Percentiles rank a stretch among this genome's conserved stretches.
Evolutionary conservation across 2,329 filamentous ascomycete genomes (phyloP).

Genomic region (Aspergillus alliaceus): DNA sequence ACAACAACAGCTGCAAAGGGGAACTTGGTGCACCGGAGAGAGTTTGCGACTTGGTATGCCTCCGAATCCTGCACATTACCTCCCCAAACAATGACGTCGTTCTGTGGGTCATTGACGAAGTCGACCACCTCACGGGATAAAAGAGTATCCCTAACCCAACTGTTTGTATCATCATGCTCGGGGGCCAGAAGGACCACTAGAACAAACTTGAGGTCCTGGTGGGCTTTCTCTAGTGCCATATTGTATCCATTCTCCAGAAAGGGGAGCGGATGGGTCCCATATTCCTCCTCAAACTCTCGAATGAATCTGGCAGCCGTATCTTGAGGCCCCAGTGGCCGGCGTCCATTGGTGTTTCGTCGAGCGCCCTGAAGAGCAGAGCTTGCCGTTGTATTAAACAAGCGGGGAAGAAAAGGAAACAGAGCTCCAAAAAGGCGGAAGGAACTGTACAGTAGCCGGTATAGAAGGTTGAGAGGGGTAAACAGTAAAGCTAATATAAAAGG

Average conservation of each 20-base stretch:
- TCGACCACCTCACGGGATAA: constrained; percentile 70
- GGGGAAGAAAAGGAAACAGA: constrained; percentile 77
- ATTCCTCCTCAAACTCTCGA: constrained; percentile 92
- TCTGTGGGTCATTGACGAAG: constrained; percentile 72
- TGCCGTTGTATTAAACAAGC: constrained; percentile 48
- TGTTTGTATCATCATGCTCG: constrained; percentile 87
- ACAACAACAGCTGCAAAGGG: constrained; percentile 86
- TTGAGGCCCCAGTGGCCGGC: constrained; percentile 75
- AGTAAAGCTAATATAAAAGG: constrained; percentile 76
- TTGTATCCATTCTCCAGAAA: constrained; percentile 91
- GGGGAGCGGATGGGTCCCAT: constrained; percentile 65
- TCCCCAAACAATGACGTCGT: constrained; percentile 86
- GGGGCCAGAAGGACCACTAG: constrained; percentile 86
- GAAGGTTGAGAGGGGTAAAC: constrained; percentile 76
- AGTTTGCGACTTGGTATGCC: constrained; percentile 87
- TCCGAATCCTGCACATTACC: constrained; percentile 92
- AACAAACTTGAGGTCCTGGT: constrained; percentile 87
- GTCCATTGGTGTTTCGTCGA: constrained; percentile 62
- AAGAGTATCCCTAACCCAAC: constrained; percentile 80
- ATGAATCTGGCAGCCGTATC: constrained; percentile 88
- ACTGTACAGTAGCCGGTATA: constrained; percentile 69
- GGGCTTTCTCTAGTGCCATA: constrained; percentile 84
- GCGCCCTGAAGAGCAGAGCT: constrained; percentile 51
- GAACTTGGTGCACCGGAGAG: constrained; percentile 86
- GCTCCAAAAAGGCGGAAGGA: constrained; percentile 72